Evolutionary conservation across 2,329 filamentous ascomycete species (phyloP).

Genomic region (Penicillium brasilianum): DNA sequence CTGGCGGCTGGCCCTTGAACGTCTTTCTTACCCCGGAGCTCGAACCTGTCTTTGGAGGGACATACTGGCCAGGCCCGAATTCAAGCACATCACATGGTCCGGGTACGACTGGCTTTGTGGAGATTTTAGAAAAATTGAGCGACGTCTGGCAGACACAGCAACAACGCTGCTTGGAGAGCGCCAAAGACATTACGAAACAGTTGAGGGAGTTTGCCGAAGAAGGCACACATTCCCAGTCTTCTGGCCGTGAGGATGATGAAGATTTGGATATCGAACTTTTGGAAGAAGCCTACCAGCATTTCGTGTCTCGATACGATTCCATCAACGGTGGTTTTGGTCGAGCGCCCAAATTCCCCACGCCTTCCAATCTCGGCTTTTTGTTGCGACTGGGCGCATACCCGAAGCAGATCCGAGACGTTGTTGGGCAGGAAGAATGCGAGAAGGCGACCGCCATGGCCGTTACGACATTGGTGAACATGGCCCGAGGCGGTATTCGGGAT

Average conservation of each 20-base stretch:
- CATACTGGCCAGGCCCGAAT: slow-evolving; percentile 88
- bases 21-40: slow-evolving; percentile 94
- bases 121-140: slow-evolving; percentile 77
- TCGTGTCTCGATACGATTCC: slow-evolving; percentile 78
- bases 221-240: slow-evolving; percentile 64
- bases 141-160: slow-evolving; percentile 82
- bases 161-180: slow-evolving; percentile 79
- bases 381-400: slow-evolving; percentile 75
- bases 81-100: slow-evolving; percentile 55
- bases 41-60: slow-evolving; percentile 93
- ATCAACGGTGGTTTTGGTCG: slow-evolving; percentile 78
- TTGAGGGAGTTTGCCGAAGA: slow-evolving; percentile 87
- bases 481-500: slow-evolving; percentile 72
- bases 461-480: slow-evolving; percentile 79
- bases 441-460: slow-evolving; percentile 79
- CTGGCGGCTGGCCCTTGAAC: slow-evolving; percentile 92
- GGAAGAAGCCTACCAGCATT: slow-evolving; percentile 85
- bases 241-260: slow-evolving; percentile 60
- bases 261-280: slow-evolving; percentile 86
- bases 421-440: slow-evolving; percentile 78
- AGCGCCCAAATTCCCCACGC: slow-evolving; percentile 88
- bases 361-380: slow-evolving; percentile 81
- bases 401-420: slow-evolving; percentile 76
- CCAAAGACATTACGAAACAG: slow-evolving; percentile 79
- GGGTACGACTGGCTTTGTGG: slow-evolving; percentile 77